A percentile compares a stretch with the other conserved stretches of the same genome.
Evolutionary conservation across 2,329 filamentous ascomycete species (phyloP).

Genomic region (Hirsutella rhossiliensis): DNA sequence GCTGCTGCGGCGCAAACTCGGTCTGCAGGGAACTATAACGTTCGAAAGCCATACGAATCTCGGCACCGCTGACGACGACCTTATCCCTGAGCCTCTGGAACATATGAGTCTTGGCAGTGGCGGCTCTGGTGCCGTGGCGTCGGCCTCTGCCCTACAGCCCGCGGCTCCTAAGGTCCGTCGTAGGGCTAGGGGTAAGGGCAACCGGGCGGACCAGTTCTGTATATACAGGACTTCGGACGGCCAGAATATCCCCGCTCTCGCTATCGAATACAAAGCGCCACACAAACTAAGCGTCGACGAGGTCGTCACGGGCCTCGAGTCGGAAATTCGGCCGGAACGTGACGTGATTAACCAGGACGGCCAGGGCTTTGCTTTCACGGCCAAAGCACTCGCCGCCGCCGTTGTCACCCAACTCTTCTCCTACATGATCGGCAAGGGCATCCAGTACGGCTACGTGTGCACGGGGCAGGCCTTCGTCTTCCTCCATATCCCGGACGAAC

Average conservation of each 20-base stretch:
- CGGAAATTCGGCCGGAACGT: slow-evolving; percentile 19
- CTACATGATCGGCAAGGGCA: slow-evolving; percentile 23
- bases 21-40: slow-evolving; percentile 18
- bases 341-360: slow-evolving; percentile 20
- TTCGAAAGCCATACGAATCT: slow-evolving; percentile 26
- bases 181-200: slow-evolving; percentile 14
- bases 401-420: slow-evolving; percentile 27
- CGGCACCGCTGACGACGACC: slow-evolving; percentile 8
- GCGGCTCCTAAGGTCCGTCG: slow-evolving; percentile 2
- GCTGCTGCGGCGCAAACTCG: slow-evolving; percentile 15
- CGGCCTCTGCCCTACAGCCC: no score
- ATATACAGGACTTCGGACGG: slow-evolving; percentile 6
- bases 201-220: slow-evolving; percentile 20
- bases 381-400: slow-evolving; percentile 19
- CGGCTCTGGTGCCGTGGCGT: not conserved
- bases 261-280: slow-evolving; percentile 13
- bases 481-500: slow-evolving; percentile 20
- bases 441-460: slow-evolving; percentile 22
- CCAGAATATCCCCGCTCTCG: not conserved
- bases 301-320: slow-evolving; percentile 17
- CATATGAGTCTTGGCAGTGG: slow-evolving; percentile 7
- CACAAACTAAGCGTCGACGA: slow-evolving; percentile 22
- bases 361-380: slow-evolving; percentile 14
- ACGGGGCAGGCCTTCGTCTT: slow-evolving; percentile 21
- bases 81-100: slow-evolving; percentile 12